Evolutionary conservation across 805 yeast genomes (phyloP).

Genomic region (Cyberlindnera meyerae): DNA sequence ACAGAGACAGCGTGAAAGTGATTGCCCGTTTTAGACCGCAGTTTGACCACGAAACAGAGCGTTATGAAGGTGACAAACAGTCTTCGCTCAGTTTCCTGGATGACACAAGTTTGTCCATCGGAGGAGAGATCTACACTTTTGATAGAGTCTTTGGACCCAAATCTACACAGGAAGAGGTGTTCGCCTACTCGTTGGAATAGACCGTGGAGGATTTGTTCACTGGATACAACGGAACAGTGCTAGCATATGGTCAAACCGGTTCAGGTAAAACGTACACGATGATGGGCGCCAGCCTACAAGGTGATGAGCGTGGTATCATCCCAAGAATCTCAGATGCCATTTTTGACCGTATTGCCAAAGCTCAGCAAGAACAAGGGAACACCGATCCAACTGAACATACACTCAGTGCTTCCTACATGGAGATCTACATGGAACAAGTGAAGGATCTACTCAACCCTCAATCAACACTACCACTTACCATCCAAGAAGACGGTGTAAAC

Average conservation of each 20-base stretch:
- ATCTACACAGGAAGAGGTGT: slow-evolving; percentile 53
- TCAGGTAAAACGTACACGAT: slow-evolving; percentile 74
- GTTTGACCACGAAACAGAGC: slow-evolving; percentile 29
- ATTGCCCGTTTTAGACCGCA: slow-evolving; percentile 70
- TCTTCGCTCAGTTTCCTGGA: slow-evolving; percentile 5
- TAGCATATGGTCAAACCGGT: slow-evolving; percentile 79
- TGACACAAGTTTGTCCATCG: slow-evolving; percentile 10
- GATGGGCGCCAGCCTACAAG: slow-evolving; percentile 51
- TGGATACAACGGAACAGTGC: slow-evolving; percentile 74
- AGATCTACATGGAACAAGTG: slow-evolving; percentile 74
- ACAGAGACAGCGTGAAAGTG: slow-evolving; percentile 48
- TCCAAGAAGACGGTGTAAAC: slow-evolving; percentile 58
- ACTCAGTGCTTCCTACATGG: slow-evolving; percentile 66
- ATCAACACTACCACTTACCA: slow-evolving; percentile 31
- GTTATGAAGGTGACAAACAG: slow-evolving; percentile 7
- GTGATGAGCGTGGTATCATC: slow-evolving; percentile 47
- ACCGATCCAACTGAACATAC: slow-evolving; percentile 53
- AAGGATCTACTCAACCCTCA: slow-evolving; percentile 57
- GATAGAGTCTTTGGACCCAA: slow-evolving; percentile 57
- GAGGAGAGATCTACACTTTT: slow-evolving; percentile 42
- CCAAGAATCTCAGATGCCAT: slow-evolving; percentile 68
- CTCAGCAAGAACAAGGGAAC: slow-evolving; percentile 24
- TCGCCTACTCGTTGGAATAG: slow-evolving; percentile 51
- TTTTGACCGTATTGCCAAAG: slow-evolving; percentile 46
- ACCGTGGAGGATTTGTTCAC: slow-evolving; percentile 65